These are phyloP conservation scores for Vinca major DNA, from an alignment of 305 asterid genomes.

Conservation along the genomic window DNA sequence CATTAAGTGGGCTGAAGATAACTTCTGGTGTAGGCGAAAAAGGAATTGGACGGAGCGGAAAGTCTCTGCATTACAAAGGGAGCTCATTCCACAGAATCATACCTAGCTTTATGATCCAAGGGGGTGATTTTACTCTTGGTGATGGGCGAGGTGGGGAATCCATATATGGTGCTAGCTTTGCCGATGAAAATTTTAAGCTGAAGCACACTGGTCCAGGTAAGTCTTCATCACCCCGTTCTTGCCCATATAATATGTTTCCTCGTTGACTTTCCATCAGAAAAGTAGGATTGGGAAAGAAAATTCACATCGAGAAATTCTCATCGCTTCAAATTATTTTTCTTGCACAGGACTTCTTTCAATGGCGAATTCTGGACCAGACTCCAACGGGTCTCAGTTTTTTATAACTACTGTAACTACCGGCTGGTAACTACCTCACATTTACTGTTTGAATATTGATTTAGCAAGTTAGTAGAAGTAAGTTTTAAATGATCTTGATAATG, in stretches of 20 bases:
- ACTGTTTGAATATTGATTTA: background rate
- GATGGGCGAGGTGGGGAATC: slow-evolving; percentile 97
- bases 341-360: slow-evolving; percentile 64
- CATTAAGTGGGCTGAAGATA: background rate
- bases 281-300: background rate
- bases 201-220: slow-evolving; percentile 81
- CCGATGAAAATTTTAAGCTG: slow-evolving; percentile 75
- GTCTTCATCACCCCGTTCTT: slow-evolving; percentile 12
- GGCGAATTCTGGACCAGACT: slow-evolving; percentile 90
- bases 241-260: slow-evolving; percentile 3
- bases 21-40: slow-evolving; percentile 59
- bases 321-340: background rate
- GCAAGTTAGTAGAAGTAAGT: background rate
- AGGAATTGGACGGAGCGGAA: slow-evolving; percentile 68
- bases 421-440: slow-evolving; percentile 39
- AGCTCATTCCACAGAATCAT: slow-evolving; percentile 81
- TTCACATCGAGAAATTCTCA: background rate
- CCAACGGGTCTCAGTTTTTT: slow-evolving; percentile 82
- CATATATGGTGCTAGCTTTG: slow-evolving; percentile 53
- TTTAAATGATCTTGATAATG: too few relatives aligned
- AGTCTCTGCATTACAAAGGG: slow-evolving; percentile 73
- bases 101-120: slow-evolving; percentile 94
- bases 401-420: slow-evolving; percentile 68
- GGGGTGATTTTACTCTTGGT: slow-evolving; percentile 84
- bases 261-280: background rate